These are phyloP conservation scores for Triticum timopheevii DNA, from an alignment of 176 grass and related monocot genomes.

Conservation along the genomic window DNA sequence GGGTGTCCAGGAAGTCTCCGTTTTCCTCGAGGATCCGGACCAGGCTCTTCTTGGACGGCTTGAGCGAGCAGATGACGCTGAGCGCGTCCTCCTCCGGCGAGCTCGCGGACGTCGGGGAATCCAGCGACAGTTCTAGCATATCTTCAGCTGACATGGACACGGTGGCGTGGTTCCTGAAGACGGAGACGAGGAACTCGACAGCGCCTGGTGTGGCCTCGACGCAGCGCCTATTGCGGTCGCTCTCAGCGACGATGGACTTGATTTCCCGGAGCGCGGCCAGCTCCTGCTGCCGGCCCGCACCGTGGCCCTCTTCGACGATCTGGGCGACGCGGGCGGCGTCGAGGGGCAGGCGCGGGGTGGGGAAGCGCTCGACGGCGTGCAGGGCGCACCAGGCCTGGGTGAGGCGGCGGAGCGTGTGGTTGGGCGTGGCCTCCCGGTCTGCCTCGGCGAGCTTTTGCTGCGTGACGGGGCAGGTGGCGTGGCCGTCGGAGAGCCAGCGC, in stretches of 20 bases:
- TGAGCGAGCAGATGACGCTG: constrained; percentile 51
- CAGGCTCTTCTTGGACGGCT: constrained; percentile 42
- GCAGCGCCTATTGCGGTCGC: constrained; percentile 57
- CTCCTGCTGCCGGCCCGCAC: neutral
- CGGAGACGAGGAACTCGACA: constrained; percentile 44
- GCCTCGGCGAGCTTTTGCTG: constrained; percentile 25
- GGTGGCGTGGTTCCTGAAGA: constrained; percentile 6
- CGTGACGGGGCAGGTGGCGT: constrained; percentile 64
- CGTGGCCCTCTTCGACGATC: constrained; percentile 43
- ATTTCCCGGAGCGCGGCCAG: constrained; percentile 49
- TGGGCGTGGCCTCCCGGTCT: constrained; percentile 65
- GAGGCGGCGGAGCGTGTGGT: constrained; percentile 87
- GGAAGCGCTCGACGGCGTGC: constrained; percentile 69
- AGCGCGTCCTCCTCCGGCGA: constrained; percentile 58
- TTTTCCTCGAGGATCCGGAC: constrained; percentile 26
- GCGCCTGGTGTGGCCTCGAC: constrained; percentile 37
- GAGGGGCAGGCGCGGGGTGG: constrained; percentile 56
- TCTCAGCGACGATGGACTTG: constrained; percentile 46
- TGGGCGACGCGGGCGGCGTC: constrained; percentile 42
- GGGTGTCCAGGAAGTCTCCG: constrained; percentile 25
- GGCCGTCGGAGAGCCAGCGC: constrained; percentile 66
- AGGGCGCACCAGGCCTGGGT: constrained; percentile 82
- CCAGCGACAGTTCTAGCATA: neutral
- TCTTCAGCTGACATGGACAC: neutral
- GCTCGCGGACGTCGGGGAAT: constrained; percentile 28